Conservation (phyloP, 495 filamentous ascomycete genomes). For the Wilcoxina mikolae region DNA sequence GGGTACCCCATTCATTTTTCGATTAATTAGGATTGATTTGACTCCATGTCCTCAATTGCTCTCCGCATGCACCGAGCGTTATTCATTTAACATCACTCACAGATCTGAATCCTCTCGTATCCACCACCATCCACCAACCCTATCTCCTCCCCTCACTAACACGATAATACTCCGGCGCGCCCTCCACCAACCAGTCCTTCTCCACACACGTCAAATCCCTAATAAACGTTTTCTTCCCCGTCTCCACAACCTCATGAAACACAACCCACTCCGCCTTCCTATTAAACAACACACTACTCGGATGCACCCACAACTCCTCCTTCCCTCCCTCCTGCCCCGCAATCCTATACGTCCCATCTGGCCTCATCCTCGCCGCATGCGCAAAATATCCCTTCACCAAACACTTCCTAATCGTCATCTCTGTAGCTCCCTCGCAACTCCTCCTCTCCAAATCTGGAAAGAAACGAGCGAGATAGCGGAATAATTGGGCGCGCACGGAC, state of each 20-base stretch:
- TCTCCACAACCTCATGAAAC: slow-evolving; percentile 91
- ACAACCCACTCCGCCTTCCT: slow-evolving; percentile 96
- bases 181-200: slow-evolving; percentile 79
- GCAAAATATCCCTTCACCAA: slow-evolving; percentile 87
- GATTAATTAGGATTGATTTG: no score
- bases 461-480: slow-evolving; percentile 74
- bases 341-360: slow-evolving; percentile 78
- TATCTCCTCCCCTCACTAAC: slow-evolving; percentile 3
- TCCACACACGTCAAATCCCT: slow-evolving; percentile 78
- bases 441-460: slow-evolving; percentile 22
- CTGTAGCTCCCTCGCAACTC: slow-evolving; percentile 24
- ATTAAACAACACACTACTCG: slow-evolving; percentile 91
- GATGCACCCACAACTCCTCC: slow-evolving; percentile 62
- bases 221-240: slow-evolving; percentile 76
- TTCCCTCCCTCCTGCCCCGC: not conserved
- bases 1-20: no score
- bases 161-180: slow-evolving; percentile 67
- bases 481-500: slow-evolving; percentile 73
- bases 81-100: no score
- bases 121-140: no score
- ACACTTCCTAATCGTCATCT: slow-evolving; percentile 68
- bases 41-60: no score
- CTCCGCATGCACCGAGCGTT: no score
- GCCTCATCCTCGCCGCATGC: slow-evolving; percentile 88
- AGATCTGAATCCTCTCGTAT: no score